Conservation (phyloP, 148 eudicot species). For the Selenicereus undatus region DNA sequence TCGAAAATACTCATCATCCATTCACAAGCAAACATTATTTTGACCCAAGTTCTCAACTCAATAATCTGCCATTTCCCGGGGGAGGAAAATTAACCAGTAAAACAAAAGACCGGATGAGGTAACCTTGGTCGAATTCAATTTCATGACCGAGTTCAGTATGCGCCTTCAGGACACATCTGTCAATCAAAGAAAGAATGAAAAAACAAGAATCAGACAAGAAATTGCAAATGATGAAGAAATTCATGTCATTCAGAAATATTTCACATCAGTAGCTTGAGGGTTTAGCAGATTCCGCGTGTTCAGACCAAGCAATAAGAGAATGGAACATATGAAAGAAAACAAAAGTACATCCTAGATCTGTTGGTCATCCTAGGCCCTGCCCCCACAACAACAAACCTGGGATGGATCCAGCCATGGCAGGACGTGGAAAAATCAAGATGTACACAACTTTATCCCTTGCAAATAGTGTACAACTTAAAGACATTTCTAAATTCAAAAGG, state of each 20-base stretch:
- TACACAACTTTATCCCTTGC: neutral
- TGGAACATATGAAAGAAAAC: neutral
- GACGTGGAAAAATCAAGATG: neutral
- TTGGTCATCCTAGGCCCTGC: neutral
- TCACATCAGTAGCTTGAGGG: neutral
- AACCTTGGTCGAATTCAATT: constrained; percentile 13
- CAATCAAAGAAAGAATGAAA: neutral
- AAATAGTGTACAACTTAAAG: no score
- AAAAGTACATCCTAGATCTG: neutral
- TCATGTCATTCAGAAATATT: neutral
- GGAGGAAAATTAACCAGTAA: constrained; percentile 22
- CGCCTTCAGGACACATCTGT: constrained; percentile 28
- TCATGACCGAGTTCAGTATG: constrained; percentile 8
- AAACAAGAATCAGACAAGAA: constrained; percentile 1
- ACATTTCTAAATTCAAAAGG: neutral
- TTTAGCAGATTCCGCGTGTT: no score
- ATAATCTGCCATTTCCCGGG: constrained; percentile 23
- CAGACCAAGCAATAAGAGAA: neutral
- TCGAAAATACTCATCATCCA: constrained; percentile 12
- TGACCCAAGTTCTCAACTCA: constrained; percentile 16
- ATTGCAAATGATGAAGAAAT: neutral
- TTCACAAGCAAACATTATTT: constrained; percentile 27
- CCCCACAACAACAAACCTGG: neutral
- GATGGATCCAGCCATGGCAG: neutral
- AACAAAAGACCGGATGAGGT: constrained; percentile 15